These are phyloP conservation scores for Fennellomyces sp. DNA, from an alignment of 371 early-diverging fungal genomes.

Conservation along the genomic window DNA sequence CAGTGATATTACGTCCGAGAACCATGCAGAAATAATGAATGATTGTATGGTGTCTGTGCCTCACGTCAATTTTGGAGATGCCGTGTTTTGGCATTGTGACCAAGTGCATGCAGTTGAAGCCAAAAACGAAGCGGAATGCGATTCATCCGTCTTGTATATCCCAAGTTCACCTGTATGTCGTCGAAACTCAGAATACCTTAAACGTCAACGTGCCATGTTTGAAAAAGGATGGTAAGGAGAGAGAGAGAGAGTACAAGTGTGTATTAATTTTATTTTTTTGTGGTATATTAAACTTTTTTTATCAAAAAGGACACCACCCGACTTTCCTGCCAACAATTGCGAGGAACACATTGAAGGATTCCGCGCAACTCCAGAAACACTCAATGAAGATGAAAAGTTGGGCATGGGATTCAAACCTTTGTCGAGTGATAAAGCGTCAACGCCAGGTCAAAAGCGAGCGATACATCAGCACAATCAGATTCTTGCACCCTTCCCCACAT, in stretches of 20 bases:
- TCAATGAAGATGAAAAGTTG: conserved; percentile 12
- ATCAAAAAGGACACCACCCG: conserved; percentile 32
- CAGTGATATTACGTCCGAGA: conserved; percentile 21
- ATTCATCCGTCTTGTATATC: conserved; percentile 36
- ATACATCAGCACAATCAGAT: conserved; percentile 3
- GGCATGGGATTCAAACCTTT: conserved; percentile 21
- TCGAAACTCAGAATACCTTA: conserved; percentile 32
- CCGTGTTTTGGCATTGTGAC: conserved; percentile 43
- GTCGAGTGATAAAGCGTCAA: background rate
- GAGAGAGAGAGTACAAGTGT: background rate
- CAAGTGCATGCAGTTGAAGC: conserved; percentile 39
- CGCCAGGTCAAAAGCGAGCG: background rate
- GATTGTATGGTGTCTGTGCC: conserved; percentile 31
- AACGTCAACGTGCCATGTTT: conserved; percentile 25
- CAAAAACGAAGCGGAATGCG: conserved; percentile 21
- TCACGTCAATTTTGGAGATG: conserved; percentile 33
- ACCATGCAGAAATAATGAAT: conserved; percentile 31
- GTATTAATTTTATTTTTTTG: background rate
- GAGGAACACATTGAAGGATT: conserved; percentile 22
- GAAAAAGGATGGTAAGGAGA: conserved; percentile 22
- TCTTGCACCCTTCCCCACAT: background rate
- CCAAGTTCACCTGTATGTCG: conserved; percentile 31
- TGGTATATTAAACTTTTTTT: background rate
- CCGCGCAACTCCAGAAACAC: conserved; percentile 12
- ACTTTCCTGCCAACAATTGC: conserved; percentile 34